Base-by-base conservation (phyloP, 2,329 filamentous ascomycete genomes). In the Trichoderma breve region DNA sequence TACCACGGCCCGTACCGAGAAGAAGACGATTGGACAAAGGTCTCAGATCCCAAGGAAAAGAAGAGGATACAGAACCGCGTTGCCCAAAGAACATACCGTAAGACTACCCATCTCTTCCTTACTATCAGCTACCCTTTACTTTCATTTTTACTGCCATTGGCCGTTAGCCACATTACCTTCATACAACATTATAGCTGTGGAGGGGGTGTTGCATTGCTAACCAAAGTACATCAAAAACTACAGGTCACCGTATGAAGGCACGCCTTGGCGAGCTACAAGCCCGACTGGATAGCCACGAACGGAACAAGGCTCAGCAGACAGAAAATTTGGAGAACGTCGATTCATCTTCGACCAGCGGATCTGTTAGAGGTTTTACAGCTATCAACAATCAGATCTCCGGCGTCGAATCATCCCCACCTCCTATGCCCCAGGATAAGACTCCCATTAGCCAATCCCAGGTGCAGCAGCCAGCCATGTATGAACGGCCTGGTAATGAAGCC, bases 21-120 rank as follows among this genome's bases (percentile, higher is more conserved):
- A n/a, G 77, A 78, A 60, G 77, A 79, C 58, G 77, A 79, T 73
- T 79, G 77, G 77, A 79, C 77, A 3, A 74, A 74, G 4, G 76
- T 78, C 58, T 75, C 77, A 34, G 76, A 79, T 32, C 77, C 76
- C 65, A 77, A 76, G 67, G 75, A 78, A 72, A 80, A 80, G 75
- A 80, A 80, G 74, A 76, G 77, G 43, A 79, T 80, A 6, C 78
- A 80, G 70, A 80, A 80, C 64, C 71, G 78, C 14, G 77, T 80
- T 9, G 78, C 78, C 1, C 78, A 80, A 62, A 74, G 78, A 57
- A 77, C 78, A 36, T 81, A 81, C 58, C 78, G 79, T 81, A 74
- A 74, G 78, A 74, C 14, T 21, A 4, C 30, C 36, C 7, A 12
- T 58, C 12, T 9, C 21, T 9, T 51, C 2, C 7, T 53, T n/a